Evolutionary conservation across 176 grass and related monocot species (phyloP).

Genomic region (Carex parvula): DNA sequence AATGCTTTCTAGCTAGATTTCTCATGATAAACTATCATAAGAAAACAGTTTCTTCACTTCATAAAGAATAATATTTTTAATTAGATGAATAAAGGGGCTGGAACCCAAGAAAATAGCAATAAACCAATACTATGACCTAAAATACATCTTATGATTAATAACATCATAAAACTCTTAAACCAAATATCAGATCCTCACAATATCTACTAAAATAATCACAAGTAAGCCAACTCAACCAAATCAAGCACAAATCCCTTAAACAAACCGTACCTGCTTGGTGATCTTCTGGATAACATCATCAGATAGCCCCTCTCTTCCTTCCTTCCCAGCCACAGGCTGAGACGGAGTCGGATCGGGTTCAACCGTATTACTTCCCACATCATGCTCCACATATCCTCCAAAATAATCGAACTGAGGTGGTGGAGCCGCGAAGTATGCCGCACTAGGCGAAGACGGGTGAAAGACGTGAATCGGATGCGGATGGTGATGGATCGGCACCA

Average conservation of each 20-base stretch:
- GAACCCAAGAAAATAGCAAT: neutral
- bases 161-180: neutral
- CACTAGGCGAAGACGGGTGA: constrained; percentile 32
- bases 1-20: neutral
- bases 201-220: neutral
- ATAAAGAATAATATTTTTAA: neutral
- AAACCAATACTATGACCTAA: neutral
- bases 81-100: neutral
- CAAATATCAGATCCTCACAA: neutral
- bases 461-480: constrained; percentile 50
- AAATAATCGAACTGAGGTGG: constrained; percentile 68
- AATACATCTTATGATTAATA: too few species aligned
- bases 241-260: neutral
- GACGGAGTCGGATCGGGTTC: constrained; percentile 20
- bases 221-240: neutral
- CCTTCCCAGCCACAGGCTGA: constrained; percentile 16
- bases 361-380: constrained; percentile 29
- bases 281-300: constrained; percentile 78
- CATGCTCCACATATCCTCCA: constrained; percentile 37
- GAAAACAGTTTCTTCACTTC: neutral
- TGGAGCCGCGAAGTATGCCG: constrained; percentile 45
- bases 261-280: constrained; percentile 64
- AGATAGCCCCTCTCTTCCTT: constrained; percentile 39
- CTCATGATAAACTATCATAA: constrained; percentile 11
- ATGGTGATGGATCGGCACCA: constrained; percentile 15